Base-by-base conservation (phyloP, 2,329 filamentous ascomycete species). In the Verticillium nubilum region DNA sequence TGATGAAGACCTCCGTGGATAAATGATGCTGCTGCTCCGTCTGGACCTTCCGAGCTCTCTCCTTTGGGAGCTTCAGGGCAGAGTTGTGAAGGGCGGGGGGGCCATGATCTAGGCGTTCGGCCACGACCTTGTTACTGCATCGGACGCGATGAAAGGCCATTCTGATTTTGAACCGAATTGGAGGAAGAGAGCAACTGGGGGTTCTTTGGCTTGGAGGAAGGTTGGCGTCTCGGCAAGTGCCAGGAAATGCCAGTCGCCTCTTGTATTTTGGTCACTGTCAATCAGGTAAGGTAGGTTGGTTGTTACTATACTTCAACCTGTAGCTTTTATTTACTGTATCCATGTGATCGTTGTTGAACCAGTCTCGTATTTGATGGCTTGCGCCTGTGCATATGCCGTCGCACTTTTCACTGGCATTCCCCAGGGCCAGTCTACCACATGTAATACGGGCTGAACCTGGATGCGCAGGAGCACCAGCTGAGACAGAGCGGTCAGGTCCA, bases 1-100 rank as follows among this genome's bases (percentile, higher is more conserved):
- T 98, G 94, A 99, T 98, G 95, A 99, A 96, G 97, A 91, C 91
- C 86, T 91, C 86, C 94, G 98, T 95, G 88, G 87, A 77, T 80
- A 87, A 87, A 91, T 96, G 95, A 98, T 82, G 81, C 74, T 75
- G 82, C 83, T 90, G 82, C 80, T 82, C 80, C 82, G 79, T 77
- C 79, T 82, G 79, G 82, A 80, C 79, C 83, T 79, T 80, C 79
- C 79, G 83, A 85, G 90, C 91, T 94, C 93, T 97, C 89, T 88
- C 86, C 86, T 86, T 78, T 83, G 78, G 79, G 87, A 90, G 93
- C 92, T 90, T 75, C 92, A 97, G 95, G 83, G 94, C 91, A 89
- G 82, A 82, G 78, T 79, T 84, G 86, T 76, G 78, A 80, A 78
- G 80, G 80, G 81, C 76, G 77, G 80, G 79, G 78, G 78, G 86